Base-by-base conservation (phyloP, 2,329 filamentous ascomycete species). In the Pestalotiopsis fici region DNA sequence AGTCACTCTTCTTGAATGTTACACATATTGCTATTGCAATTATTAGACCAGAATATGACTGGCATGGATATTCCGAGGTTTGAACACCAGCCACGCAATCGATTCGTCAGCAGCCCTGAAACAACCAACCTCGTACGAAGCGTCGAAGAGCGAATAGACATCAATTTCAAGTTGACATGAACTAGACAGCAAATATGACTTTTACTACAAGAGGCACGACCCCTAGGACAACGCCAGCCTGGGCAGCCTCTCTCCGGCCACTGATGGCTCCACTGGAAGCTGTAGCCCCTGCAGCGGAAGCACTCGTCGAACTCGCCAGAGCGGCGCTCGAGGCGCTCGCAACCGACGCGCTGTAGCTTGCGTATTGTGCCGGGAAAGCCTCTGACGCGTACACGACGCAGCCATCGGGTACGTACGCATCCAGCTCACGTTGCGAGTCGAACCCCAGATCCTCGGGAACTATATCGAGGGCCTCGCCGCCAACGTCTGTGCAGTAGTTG, bases 401-500 rank as follows among this genome's bases (percentile, higher is more conserved):
- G 21, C 66, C 66, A 21, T 67, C 66, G 12, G 66, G 66, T 47
- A 67, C 25, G 28, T 67, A 60, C 7, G 25, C n/a, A 15, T 65
- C 54, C 27, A 65, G 25, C 1, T 28, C 64, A 5, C 1, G 28
- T 28, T 65, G 43, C 4, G 54, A 39, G 54, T 23, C 23, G 15
- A 65, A 65, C 15, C 63, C 66, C 7, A 65, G 23, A 21, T 57
- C 66, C 35, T 28, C 23, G 9, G 62, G 63, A 2, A 4, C 28
- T 37, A 67, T 39, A 3, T 18, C 47, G 11, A 64, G 66, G 11
- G 23, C 13, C 31, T 61, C 35, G 57, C 66, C 66, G 15, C 66
- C 66, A 9, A 27, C 66, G 50, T 67, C 66, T 3, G 63, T 39
- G 25, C 66, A 67, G 57, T 65, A 67, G 47, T 67, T 67, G 13